Base-by-base conservation (phyloP, 164 flowering plant genomes). In the Euptelea pleiosperma region DNA sequence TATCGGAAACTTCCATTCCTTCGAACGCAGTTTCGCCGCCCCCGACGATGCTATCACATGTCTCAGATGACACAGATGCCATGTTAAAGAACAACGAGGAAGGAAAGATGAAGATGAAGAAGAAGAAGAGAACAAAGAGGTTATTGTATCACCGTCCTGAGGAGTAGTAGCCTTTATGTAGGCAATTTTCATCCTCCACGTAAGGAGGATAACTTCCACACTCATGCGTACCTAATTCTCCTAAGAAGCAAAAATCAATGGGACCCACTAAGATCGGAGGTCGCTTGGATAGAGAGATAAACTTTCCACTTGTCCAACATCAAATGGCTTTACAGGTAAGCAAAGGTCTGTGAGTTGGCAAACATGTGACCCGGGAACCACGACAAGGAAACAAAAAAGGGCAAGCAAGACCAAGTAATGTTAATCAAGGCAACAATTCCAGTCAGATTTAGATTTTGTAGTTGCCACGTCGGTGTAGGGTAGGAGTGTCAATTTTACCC, bases 31-130 rank as follows among this genome's bases (percentile, higher is more conserved):
- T 12, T 2, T 51, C 35, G 0, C 8, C 39, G 5, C 16, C 55
- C 0, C n/a, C n/a, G n/a, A 16, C 43, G 37, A 39, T 12, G 28
- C 7, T n/a, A 8, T 8, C 37, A 16, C 25, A 60, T 16, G 24
- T 37, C 31, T 50, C 63, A 49, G 39, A 21, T 18, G n/a, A 44
- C 14, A n/a, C 21, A 30, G 41, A 30, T 1, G 42, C 61, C 61
- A 58, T 58, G 10, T 12, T 21, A 5, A 15, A 12, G 3, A 9
- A 14, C 3, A 0, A 40, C 39, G 58, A 14, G 8, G 6, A 55
- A 6, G 29, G 22, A 26, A 2, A 36, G 4, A 4, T 35, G 26
- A 36, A 22, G 10, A 37, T 6, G 50, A 16, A 52, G 26, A 30
- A 10, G 41, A n/a, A 18, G 15, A 21, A 51, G 39, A 30, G n/a